Evolutionary conservation across 2,329 filamentous ascomycete genomes (phyloP).

Genomic region (Aspergillus vadensis): DNA sequence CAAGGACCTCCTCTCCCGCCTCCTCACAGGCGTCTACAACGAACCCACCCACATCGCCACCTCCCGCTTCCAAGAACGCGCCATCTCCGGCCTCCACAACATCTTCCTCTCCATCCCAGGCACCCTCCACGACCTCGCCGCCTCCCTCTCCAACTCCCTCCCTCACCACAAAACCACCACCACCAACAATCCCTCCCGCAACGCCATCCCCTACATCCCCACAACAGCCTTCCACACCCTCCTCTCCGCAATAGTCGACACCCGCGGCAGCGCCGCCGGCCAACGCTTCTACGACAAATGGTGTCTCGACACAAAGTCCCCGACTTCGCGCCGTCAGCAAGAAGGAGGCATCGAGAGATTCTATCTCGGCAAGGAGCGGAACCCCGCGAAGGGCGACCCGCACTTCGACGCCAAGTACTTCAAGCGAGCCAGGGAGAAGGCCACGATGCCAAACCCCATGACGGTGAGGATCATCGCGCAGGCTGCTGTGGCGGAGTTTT

Average conservation of each 20-base stretch:
- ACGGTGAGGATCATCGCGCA: slow-evolving; percentile 42
- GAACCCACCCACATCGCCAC: slow-evolving; percentile 21
- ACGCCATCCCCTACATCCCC: slow-evolving; percentile 33
- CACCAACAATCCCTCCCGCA: slow-evolving; percentile 6
- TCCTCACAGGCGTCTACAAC: slow-evolving; percentile 41
- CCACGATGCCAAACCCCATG: slow-evolving; percentile 36
- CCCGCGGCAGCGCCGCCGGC: slow-evolving; percentile 52
- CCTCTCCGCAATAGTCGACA: slow-evolving; percentile 57
- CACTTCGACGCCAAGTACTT: slow-evolving; percentile 31
- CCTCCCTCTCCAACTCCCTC: slow-evolving; percentile 21
- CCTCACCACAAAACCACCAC: slow-evolving; percentile 1
- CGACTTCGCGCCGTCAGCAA: slow-evolving; percentile 23
- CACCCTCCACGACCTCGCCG: slow-evolving; percentile 31
- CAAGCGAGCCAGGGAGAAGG: slow-evolving; percentile 28
- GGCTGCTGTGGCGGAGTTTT: slow-evolving; percentile 35
- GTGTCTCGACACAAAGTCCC: slow-evolving; percentile 39
- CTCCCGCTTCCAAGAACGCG: slow-evolving; percentile 30
- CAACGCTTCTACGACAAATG: slow-evolving; percentile 52
- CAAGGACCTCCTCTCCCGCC: slow-evolving; percentile 34
- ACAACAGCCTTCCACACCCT: slow-evolving; percentile 53
- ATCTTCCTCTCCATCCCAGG: slow-evolving; percentile 38
- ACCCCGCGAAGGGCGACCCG: slow-evolving; percentile 25
- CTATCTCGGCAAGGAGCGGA: slow-evolving; percentile 25
- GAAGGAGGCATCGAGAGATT: slow-evolving; percentile 34
- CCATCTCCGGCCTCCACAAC: slow-evolving; percentile 31